Percentiles rank a stretch among this genome's conserved stretches.
Conservation (phyloP, 306 rosid species). For the Cicer yamashitae region DNA sequence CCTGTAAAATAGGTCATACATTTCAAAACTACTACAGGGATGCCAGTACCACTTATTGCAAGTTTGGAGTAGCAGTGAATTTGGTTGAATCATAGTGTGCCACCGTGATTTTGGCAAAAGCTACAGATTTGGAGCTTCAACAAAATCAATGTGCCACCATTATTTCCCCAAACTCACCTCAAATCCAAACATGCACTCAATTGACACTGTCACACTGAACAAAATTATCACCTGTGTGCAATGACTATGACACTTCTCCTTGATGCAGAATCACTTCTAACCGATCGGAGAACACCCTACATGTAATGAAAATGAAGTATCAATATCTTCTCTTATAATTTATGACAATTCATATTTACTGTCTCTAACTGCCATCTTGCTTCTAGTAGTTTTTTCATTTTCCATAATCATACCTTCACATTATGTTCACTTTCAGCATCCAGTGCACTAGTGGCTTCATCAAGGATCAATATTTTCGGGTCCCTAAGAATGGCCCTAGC, state of each 20-base stretch:
- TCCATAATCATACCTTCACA: conserved; percentile 67
- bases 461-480: conserved; percentile 88
- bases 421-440: conserved; percentile 98
- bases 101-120: too few relatives aligned
- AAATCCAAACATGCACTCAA: too few relatives aligned
- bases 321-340: conserved; percentile 30
- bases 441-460: conserved; percentile 96
- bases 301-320: conserved; percentile 45
- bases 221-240: conserved; percentile 77
- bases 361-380: conserved; percentile 16
- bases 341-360: conserved; percentile 22
- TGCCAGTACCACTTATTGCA: conserved; percentile 24
- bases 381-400: conserved; percentile 2
- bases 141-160: too few relatives aligned
- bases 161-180: too few relatives aligned
- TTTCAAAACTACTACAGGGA: conserved; percentile 25
- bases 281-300: conserved; percentile 88
- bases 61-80: too few relatives aligned
- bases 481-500: conserved; percentile 96
- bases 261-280: conserved; percentile 64
- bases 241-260: conserved; percentile 86
- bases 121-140: too few relatives aligned
- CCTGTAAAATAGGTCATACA: conserved; percentile 54
- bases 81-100: too few relatives aligned
- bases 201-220: neutral